Base-by-base conservation (phyloP, 2,329 filamentous ascomycete genomes). In the Ceratocystiopsis sp. region DNA sequence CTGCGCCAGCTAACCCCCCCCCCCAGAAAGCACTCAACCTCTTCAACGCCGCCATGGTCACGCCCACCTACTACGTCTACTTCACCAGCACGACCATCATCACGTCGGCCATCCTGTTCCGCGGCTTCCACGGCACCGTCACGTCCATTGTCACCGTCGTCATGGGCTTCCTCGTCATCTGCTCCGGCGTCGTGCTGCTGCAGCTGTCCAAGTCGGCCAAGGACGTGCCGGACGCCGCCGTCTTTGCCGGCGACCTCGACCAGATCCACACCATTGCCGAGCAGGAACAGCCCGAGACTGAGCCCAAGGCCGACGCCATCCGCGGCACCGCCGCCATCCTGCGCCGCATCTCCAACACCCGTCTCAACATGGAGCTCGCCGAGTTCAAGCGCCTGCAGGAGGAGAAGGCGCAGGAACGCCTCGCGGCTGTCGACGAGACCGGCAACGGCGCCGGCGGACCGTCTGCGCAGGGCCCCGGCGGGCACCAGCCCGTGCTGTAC, bases 171-270 rank as follows among this genome's bases (percentile, higher is more conserved):
- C 64, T 98, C 36, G 80, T 82, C 47, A 98, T 98, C 48, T 98
- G 91, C 59, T 73, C 86, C 0, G 91, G 91, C 1, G 91, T 96
- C 7, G 80, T 96, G 1, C 64, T 98, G 9, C 65, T 98, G 11
- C 91, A 98, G 57, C 73, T 98, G n/a, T 95, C 91, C 42, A 96
- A 96, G 59, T 95, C 89, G 0, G 84, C 91, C 53, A 98, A 96
- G 57, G 89, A 98, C 55, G 89, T 98, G 0, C 91, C 91, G 8
- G 91, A 96, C 57, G 71, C 85, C 0, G 86, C 87, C 32, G 78
- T 98, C 35, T 94, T 98, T 66, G 78, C 78, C 44, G 91, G 89
- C 38, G 86, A 96, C 55, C 71, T 98, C 42, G 83, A 96, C 54
- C 89, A 98, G 66, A 83, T 96, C 43, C 84, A 91, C 32, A 93